phyloP scores from a whole-genome alignment of 1,139 yeast species.

The Pichia sp. region DNA sequence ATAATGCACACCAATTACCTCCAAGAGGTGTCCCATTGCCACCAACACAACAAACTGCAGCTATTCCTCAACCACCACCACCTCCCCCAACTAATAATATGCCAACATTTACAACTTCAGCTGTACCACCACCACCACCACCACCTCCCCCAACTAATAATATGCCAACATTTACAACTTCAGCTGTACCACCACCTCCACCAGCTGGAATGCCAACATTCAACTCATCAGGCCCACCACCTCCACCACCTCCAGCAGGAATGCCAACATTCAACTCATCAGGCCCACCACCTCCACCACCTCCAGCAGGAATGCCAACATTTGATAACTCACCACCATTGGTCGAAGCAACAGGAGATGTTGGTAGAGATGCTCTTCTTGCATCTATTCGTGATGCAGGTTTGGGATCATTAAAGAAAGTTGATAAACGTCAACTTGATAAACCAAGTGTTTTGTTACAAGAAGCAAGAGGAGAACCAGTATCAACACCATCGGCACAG shows the following conservation, averaged over 20 bases:
- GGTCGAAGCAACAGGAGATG: conserved; percentile 33
- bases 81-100: conserved; percentile 27
- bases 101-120: neutral
- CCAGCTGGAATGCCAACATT: conserved; percentile 14
- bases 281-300: conserved; percentile 16
- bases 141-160: conserved; percentile 28
- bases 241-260: conserved; percentile 27
- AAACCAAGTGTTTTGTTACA: conserved; percentile 65
- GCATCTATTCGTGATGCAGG: conserved; percentile 84
- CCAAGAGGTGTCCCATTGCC: conserved; percentile 21
- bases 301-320: conserved; percentile 22
- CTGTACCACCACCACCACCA: conserved; percentile 18
- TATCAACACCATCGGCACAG: conserved; percentile 22
- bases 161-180: neutral
- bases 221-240: conserved; percentile 12
- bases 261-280: neutral
- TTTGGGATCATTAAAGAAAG: conserved; percentile 58
- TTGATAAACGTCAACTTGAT: conserved; percentile 79
- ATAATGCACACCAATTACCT: conserved; percentile 11
- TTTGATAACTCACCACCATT: conserved; percentile 2
- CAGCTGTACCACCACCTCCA: conserved; percentile 29
- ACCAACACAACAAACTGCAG: conserved; percentile 16
- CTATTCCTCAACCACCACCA: conserved; percentile 25
- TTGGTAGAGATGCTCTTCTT: conserved; percentile 72
- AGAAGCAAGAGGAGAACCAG: conserved; percentile 59